These are phyloP conservation scores for Phyllachora maydis DNA, from an alignment of 2,329 filamentous ascomycete species.

Conservation along the genomic window DNA sequence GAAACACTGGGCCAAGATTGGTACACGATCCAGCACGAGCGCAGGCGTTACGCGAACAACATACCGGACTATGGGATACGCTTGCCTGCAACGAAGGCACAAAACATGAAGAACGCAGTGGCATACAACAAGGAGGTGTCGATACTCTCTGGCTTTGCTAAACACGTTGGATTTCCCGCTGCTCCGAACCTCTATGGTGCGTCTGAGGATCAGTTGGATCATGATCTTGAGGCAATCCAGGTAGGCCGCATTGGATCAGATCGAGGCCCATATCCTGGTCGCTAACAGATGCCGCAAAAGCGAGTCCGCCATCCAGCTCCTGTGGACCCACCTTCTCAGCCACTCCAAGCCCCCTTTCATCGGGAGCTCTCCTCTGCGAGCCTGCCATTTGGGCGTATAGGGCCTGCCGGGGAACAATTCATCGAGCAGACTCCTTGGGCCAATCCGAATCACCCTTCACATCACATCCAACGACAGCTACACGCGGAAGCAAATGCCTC, in stretches of 20 bases:
- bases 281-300: too few relatives aligned
- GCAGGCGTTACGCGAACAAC: constrained; percentile 46
- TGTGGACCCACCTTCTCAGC: too few relatives aligned
- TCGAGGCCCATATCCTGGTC: too few relatives aligned
- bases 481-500: constrained; percentile 14
- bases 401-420: constrained; percentile 65
- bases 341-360: too few relatives aligned
- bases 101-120: constrained; percentile 66
- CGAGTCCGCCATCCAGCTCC: too few relatives aligned
- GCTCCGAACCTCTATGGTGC: constrained; percentile 69
- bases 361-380: too few relatives aligned
- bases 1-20: constrained; percentile 72
- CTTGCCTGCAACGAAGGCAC: constrained; percentile 55
- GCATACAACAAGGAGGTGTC: constrained; percentile 94
- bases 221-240: constrained; percentile 76
- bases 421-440: constrained; percentile 84
- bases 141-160: constrained; percentile 72
- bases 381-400: constrained; percentile 24
- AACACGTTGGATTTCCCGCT: constrained; percentile 89
- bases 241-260: too few relatives aligned
- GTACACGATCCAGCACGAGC: constrained; percentile 81
- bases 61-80: constrained; percentile 66
- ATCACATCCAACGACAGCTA: constrained; percentile 26
- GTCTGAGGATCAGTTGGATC: constrained; percentile 53
- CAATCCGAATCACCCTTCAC: constrained; percentile 62